Evolutionary conservation across 371 early-diverging fungal genomes (phyloP).

Genomic region (Batkoa obscura): DNA sequence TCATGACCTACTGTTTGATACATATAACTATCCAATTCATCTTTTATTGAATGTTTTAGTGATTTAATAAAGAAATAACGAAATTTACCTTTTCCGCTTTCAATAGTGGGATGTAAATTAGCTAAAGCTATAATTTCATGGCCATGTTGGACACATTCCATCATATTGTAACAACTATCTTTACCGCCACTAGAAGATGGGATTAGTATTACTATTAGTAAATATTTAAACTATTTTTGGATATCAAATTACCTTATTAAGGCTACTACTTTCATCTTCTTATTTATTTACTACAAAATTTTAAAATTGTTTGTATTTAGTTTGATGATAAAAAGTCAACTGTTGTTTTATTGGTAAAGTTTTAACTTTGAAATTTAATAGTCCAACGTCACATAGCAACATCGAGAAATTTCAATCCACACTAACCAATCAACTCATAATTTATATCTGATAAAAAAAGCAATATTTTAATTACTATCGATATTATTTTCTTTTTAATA

Average conservation of each 20-base stretch:
- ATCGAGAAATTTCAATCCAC: too few relatives aligned
- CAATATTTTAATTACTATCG: too few relatives aligned
- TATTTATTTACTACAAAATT: too few relatives aligned
- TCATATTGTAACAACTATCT: conserved; percentile 93
- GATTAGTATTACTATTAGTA: background rate
- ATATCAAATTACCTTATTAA: conserved; percentile 7
- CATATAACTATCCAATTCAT: conserved; percentile 95
- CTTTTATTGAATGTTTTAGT: conserved; percentile 18
- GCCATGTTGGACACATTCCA: conserved; percentile 87
- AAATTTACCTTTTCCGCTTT: conserved; percentile 35
- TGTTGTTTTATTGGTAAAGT: too few relatives aligned
- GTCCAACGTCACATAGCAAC: too few relatives aligned
- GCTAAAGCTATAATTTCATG: conserved; percentile 89
- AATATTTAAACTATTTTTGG: background rate
- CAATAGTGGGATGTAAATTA: conserved; percentile 67
- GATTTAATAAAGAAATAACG: background rate
- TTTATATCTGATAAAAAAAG: too few relatives aligned
- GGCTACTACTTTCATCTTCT: conserved; percentile 12
- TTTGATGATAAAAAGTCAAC: too few relatives aligned
- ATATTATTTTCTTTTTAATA: too few relatives aligned
- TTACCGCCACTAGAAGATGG: conserved; percentile 88
- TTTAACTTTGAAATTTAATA: too few relatives aligned
- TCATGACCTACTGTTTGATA: conserved; percentile 98
- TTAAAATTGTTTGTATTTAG: too few relatives aligned
- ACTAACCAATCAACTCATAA: too few relatives aligned